A percentile compares a stretch with the other conserved stretches of the same genome.
Conservation (phyloP, 257 asterid species). For the Solanum paucissectum region DNA sequence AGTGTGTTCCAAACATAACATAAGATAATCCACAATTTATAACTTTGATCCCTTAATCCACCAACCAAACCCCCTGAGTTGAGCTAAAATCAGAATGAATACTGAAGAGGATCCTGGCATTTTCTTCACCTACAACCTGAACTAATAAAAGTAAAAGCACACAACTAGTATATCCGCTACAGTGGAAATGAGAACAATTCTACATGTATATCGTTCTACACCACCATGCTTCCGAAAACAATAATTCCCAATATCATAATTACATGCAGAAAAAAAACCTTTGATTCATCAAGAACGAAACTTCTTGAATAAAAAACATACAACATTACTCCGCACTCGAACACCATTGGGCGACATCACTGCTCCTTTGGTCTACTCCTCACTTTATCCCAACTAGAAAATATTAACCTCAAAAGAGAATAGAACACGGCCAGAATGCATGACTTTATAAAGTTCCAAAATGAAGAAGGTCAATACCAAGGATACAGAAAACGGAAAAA, state of each 20-base stretch:
- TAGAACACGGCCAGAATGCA: constrained; percentile 45
- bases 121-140: neutral
- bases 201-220: neutral
- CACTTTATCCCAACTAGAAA: constrained; percentile 43
- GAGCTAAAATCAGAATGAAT: neutral
- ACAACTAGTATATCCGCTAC: neutral
- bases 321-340: neutral
- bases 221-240: neutral
- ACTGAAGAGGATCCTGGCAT: neutral
- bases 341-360: neutral
- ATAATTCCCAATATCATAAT: neutral
- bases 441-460: constrained; percentile 67
- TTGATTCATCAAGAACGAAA: neutral
- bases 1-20: neutral
- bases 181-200: neutral
- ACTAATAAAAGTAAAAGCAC: neutral
- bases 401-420: constrained; percentile 34
- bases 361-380: constrained; percentile 15
- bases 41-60: neutral
- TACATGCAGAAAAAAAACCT: neutral
- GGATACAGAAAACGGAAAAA: constrained; percentile 75
- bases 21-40: no score
- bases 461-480: constrained; percentile 97
- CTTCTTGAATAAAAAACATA: neutral
- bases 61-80: neutral